Base-by-base conservation (phyloP, 257 asterid genomes). In the Solanum ossicruentum region DNA sequence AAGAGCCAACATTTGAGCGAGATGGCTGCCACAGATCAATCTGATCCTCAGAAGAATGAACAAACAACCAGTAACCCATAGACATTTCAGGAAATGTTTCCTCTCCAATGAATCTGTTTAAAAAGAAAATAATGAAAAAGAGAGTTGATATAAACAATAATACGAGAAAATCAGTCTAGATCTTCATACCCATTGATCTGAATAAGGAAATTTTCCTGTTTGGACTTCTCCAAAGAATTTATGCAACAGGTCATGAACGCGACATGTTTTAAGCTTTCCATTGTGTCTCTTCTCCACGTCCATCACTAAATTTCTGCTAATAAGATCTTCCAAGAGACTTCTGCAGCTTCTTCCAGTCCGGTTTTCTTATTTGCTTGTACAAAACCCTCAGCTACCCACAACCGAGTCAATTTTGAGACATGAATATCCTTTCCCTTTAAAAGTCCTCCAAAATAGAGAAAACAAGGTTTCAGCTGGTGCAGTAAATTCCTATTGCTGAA, bases 261-360 rank as follows among this genome's bases (percentile, higher is more conserved):
- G 54, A 6, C 79, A 70, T 4, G 17, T 41, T 70, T 70, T 70
- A 13, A 70, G 17, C 32, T 70, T 70, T 2, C 7, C 83, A 17
- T 56, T 79, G 11, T 10, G 21, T 20, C 61, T 55, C 56, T 80
- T 20, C 58, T 69, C 18, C 23, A 45, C 17, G 11, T 5, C 75
- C 65, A 80, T 83, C 11, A 85, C 88, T 69, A 45, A 16, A 49
- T 70, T 85, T 81, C 85, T 85, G 60, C 43, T 57, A 47, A 81
- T 43, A 15, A 70, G 77, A n/a, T 57, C 54, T 54, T 54, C 61
- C 77, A 81, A 10, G 20, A 55, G 15, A 70, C 28, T 17, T 83
- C 54, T 43, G 78, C 66, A 16, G 17, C 39, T n/a, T 80, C 84
- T 55, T 80, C 82, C 58, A 45, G 23, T 10, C 36, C 36, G 36